These are phyloP conservation scores for Triticum monococcum DNA, from an alignment of 176 grass and related monocot genomes.

Conservation along the genomic window DNA sequence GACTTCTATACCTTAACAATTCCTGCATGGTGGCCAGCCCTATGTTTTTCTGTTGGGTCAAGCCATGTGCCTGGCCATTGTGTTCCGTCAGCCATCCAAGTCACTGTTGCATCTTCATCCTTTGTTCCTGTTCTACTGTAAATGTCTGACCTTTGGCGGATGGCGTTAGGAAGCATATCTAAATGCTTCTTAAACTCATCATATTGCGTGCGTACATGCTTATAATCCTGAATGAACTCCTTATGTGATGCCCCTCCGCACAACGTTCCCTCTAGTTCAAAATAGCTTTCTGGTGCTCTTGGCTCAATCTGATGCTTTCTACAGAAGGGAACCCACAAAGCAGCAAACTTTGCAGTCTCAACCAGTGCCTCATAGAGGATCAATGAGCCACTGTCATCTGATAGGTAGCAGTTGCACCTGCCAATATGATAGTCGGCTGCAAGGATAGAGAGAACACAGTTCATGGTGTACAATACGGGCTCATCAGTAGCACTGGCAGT, in stretches of 20 bases:
- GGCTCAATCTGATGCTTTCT: slow-evolving; percentile 11
- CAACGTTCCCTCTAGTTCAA: neutral
- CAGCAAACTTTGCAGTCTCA: slow-evolving; percentile 22
- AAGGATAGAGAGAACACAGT: slow-evolving; percentile 40
- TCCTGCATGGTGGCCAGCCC: neutral
- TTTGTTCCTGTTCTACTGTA: neutral
- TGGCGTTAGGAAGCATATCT: neutral
- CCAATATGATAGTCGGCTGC: slow-evolving; percentile 14
- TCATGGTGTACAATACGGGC: slow-evolving; percentile 33
- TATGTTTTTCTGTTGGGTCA: slow-evolving; percentile 1
- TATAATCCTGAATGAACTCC: slow-evolving; percentile 10
- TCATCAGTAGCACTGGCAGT: neutral
- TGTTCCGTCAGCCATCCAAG: slow-evolving; percentile 28
- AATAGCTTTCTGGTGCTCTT: slow-evolving; percentile 24
- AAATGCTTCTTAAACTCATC: slow-evolving; percentile 9
- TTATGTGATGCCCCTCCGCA: neutral
- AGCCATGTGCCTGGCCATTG: slow-evolving; percentile 33
- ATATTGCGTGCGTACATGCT: neutral
- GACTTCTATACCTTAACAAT: slow-evolving; percentile 23
- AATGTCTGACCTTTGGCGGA: neutral
- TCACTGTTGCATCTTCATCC: neutral
- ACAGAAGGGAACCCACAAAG: slow-evolving; percentile 37
- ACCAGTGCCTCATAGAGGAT: slow-evolving; percentile 16
- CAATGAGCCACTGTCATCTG: slow-evolving; percentile 11
- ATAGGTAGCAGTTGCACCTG: slow-evolving; percentile 4